phyloP scores from a whole-genome alignment of 305 asterid species.

The Andrographis paniculata region DNA sequence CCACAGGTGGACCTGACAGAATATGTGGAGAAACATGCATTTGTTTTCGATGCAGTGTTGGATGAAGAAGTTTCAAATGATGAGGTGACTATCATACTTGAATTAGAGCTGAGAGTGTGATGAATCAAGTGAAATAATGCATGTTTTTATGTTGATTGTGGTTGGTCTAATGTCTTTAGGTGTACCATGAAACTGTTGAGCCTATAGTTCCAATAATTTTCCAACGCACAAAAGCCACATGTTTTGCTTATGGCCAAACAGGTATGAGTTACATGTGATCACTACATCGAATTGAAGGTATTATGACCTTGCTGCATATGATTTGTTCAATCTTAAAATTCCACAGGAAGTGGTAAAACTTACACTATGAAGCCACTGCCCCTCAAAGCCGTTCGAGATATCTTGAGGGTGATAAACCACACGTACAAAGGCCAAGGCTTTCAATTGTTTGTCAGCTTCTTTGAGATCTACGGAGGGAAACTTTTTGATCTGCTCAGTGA shows the following conservation, averaged over 20 bases:
- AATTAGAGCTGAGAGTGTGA: not conserved
- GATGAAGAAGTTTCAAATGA: conserved; percentile 59
- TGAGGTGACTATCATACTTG: not conserved
- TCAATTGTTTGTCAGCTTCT: conserved; percentile 88
- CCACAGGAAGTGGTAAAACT: conserved; percentile 99
- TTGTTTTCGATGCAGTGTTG: conserved; percentile 97
- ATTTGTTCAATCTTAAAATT: too few species aligned
- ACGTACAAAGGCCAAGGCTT: conserved; percentile 92
- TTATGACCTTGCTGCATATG: too few species aligned
- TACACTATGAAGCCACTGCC: conserved; percentile 59
- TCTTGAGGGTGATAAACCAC: conserved; percentile 87
- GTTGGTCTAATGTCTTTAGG: conserved; percentile 40
- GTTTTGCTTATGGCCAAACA: conserved; percentile 99
- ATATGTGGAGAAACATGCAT: conserved; percentile 84
- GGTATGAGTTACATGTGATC: conserved; percentile 24
- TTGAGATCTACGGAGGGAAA: conserved; percentile 97
- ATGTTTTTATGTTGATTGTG: not conserved
- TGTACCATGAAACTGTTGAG: conserved; percentile 92
- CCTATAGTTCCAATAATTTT: conserved; percentile 94
- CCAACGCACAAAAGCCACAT: conserved; percentile 97
- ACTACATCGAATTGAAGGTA: too few species aligned
- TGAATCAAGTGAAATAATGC: not conserved
- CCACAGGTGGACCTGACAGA: conserved; percentile 17
- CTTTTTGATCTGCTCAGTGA: conserved; percentile 90
- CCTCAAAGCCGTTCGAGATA: conserved; percentile 16